These are phyloP conservation scores for Chlorella sp. DNA, from an alignment of 139 green algal species.

Conservation along the genomic window DNA sequence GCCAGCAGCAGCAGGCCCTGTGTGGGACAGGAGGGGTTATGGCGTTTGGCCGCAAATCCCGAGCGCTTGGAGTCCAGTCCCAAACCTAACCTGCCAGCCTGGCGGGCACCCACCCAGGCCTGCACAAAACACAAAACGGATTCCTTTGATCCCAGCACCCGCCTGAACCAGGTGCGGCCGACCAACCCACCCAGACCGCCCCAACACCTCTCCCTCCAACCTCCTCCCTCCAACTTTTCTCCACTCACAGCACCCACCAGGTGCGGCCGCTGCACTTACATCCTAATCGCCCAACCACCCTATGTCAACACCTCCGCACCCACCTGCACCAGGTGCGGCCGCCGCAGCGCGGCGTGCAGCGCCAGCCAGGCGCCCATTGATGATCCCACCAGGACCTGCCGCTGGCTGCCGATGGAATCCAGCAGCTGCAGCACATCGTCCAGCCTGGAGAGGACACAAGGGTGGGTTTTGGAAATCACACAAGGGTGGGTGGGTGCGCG, in stretches of 20 bases:
- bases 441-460: not conserved
- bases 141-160: not conserved
- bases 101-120: not conserved
- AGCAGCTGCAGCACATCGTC: conserved; percentile 29
- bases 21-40: no score
- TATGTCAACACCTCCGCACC: not conserved
- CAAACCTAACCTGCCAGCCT: no score
- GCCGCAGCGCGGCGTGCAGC: conserved; percentile 30
- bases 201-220: not conserved
- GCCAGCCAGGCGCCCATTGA: conserved; percentile 34
- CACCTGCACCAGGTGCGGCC: conserved; percentile 24
- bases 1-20: conserved; percentile 45
- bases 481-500: no score
- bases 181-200: no score
- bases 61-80: no score
- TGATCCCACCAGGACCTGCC: conserved; percentile 23
- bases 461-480: no score
- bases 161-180: not conserved
- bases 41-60: not conserved
- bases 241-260: not conserved
- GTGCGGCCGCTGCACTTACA: not conserved
- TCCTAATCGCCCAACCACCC: not conserved
- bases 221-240: not conserved
- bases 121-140: no score
- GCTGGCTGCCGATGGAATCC: not conserved